Conservation (phyloP, 148 eudicot species). For the Chenopodium album region DNA sequence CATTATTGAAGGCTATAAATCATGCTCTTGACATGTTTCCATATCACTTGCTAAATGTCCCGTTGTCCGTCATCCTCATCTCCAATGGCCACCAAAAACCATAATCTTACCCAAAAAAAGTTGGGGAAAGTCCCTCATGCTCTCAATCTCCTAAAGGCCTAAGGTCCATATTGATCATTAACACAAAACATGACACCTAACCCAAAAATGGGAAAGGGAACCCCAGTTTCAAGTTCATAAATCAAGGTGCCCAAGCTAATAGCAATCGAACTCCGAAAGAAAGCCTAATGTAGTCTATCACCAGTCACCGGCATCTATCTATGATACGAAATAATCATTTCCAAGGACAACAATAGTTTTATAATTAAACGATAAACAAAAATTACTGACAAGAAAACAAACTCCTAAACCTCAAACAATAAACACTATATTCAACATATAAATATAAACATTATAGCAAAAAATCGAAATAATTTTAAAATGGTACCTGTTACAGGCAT, state of each 20-base stretch:
- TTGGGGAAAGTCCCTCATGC: not conserved
- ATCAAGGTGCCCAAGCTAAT: not conserved
- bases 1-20: too few relatives aligned
- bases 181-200: not conserved
- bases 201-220: not conserved
- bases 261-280: not conserved
- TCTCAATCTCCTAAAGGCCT: not conserved
- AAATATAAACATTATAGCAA: not conserved
- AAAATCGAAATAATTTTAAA: not conserved
- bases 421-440: not conserved
- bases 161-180: not conserved
- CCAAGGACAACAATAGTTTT: not conserved
- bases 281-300: not conserved
- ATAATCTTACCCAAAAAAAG: not conserved
- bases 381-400: not conserved
- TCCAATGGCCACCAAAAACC: not conserved
- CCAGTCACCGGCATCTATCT: not conserved
- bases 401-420: too few relatives aligned
- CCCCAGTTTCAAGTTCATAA: not conserved
- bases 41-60: too few relatives aligned
- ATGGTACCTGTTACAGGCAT: not conserved
- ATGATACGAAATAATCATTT: too few relatives aligned
- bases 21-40: too few relatives aligned
- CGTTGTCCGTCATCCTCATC: too few relatives aligned
- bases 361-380: too few relatives aligned